Evolutionary conservation across 257 asterid species (phyloP).

Genomic region (Catharanthus roseus): DNA sequence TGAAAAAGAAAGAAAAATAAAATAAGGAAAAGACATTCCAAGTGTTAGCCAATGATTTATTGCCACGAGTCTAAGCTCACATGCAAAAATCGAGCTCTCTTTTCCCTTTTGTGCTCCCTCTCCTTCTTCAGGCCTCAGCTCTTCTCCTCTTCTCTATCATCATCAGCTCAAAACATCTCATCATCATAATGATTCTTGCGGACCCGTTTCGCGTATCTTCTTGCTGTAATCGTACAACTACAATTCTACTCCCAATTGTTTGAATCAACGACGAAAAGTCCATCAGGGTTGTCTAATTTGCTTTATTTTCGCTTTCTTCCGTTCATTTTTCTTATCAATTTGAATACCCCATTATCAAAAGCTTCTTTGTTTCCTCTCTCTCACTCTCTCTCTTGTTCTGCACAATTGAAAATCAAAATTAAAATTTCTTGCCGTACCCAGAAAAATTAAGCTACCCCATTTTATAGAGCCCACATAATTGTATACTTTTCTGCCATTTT

Average conservation of each 20-base stretch:
- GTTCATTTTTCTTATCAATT: background rate
- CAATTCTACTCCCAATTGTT: no score
- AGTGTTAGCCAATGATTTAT: conserved; percentile 8
- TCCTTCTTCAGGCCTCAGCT: no score
- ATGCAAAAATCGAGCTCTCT: conserved; percentile 8
- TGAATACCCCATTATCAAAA: background rate
- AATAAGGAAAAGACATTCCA: conserved; percentile 7
- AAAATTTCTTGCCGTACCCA: background rate
- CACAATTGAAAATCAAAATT: background rate
- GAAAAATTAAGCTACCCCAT: conserved; percentile 3
- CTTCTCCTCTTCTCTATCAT: conserved; percentile 1
- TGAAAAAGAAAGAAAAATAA: background rate
- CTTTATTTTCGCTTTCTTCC: background rate
- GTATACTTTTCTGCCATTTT: background rate
- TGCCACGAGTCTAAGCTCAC: conserved; percentile 15
- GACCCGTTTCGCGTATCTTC: conserved; percentile 3
- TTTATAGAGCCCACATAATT: background rate
- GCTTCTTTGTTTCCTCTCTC: background rate
- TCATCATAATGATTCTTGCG: conserved; percentile 1
- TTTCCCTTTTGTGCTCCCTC: conserved; percentile 6
- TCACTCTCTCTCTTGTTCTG: background rate
- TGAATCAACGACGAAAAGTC: no score
- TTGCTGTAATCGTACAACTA: conserved; percentile 1
- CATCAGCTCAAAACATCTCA: conserved; percentile 12
- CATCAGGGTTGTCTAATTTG: no score